Percentiles rank a stretch among this genome's conserved stretches.
Evolutionary conservation across 2,329 filamentous ascomycete genomes (phyloP).

Genomic region (Verticillium albo-atrum): DNA sequence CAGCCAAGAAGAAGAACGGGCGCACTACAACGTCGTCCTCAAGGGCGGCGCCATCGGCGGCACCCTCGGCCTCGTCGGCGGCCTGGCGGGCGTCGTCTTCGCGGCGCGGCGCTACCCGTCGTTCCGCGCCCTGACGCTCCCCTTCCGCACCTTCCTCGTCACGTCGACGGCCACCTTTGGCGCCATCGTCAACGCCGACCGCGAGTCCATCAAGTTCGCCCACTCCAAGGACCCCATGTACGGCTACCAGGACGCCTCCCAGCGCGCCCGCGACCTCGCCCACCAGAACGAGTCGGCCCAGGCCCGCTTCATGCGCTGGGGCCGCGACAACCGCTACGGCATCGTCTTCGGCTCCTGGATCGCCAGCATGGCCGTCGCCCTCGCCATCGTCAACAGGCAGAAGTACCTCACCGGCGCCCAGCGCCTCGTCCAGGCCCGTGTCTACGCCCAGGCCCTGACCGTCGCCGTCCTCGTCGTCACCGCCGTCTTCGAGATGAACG

Average conservation of each 20-base stretch:
- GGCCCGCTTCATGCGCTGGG: conserved; percentile 67
- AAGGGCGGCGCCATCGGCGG: conserved; percentile 76
- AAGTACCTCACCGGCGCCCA: conserved; percentile 70
- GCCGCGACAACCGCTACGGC: conserved; percentile 75
- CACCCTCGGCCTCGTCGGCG: conserved; percentile 59
- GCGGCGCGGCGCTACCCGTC: conserved; percentile 69
- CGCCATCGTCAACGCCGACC: conserved; percentile 86
- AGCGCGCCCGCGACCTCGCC: conserved; percentile 50
- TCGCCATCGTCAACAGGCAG: conserved; percentile 73
- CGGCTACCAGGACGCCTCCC: conserved; percentile 60
- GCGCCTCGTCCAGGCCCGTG: conserved; percentile 90
- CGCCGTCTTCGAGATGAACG: conserved; percentile 74
- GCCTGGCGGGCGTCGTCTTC: conserved; percentile 61
- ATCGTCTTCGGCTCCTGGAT: conserved; percentile 83
- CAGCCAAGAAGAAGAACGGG: conserved; percentile 86
- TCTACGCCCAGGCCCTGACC: conserved; percentile 88
- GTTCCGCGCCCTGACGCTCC: conserved; percentile 78
- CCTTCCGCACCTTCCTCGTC: conserved; percentile 87
- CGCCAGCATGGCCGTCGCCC: conserved; percentile 70
- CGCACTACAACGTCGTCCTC: conserved; percentile 77
- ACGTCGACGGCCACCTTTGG: conserved; percentile 78
- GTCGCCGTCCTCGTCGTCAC: conserved; percentile 78
- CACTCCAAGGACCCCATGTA: conserved; percentile 61
- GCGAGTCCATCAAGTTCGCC: conserved; percentile 62
- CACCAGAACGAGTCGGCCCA: conserved; percentile 50